A percentile compares a stretch with the other conserved stretches of the same genome.
Conservation (phyloP, 2,329 filamentous ascomycete genomes). For the Botryosphaeria dothidea region DNA sequence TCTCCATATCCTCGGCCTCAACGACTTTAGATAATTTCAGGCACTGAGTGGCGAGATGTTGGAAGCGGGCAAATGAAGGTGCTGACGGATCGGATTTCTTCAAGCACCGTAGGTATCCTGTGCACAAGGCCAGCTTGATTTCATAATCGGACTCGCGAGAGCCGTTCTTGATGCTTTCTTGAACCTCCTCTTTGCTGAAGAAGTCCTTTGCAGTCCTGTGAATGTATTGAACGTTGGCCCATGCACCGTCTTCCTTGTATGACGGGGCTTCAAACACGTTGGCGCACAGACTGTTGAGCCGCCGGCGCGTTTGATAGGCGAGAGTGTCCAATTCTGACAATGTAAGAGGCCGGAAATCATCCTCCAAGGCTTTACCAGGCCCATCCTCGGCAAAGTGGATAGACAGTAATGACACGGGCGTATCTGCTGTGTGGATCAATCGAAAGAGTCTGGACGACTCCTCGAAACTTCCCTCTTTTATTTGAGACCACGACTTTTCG, state of each 20-base stretch:
- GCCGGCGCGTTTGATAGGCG: background rate
- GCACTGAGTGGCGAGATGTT: background rate
- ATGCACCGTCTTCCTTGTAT: background rate
- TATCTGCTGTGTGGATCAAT: slow-evolving; percentile 11
- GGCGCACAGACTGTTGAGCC: slow-evolving; percentile 21
- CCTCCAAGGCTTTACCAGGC: slow-evolving; percentile 6
- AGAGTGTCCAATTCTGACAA: background rate
- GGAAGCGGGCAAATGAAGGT: background rate
- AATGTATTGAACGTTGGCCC: slow-evolving; percentile 18
- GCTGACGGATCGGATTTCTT: background rate
- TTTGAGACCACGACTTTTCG: slow-evolving; percentile 18
- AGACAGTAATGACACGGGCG: slow-evolving; percentile 19
- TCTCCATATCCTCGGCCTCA: background rate
- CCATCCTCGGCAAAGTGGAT: slow-evolving; percentile 23
- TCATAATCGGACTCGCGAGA: background rate
- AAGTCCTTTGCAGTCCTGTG: slow-evolving; percentile 25
- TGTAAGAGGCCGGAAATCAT: background rate
- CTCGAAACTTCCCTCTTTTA: slow-evolving; percentile 1
- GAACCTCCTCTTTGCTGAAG: background rate
- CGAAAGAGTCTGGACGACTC: slow-evolving; percentile 24
- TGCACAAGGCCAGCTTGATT: background rate
- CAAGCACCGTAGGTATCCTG: slow-evolving; percentile 5
- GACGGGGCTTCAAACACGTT: slow-evolving; percentile 21
- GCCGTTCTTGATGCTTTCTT: background rate
- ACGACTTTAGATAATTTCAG: background rate